phyloP scores from a whole-genome alignment of 2,329 filamentous ascomycete species.

The Cercospora beticola region DNA sequence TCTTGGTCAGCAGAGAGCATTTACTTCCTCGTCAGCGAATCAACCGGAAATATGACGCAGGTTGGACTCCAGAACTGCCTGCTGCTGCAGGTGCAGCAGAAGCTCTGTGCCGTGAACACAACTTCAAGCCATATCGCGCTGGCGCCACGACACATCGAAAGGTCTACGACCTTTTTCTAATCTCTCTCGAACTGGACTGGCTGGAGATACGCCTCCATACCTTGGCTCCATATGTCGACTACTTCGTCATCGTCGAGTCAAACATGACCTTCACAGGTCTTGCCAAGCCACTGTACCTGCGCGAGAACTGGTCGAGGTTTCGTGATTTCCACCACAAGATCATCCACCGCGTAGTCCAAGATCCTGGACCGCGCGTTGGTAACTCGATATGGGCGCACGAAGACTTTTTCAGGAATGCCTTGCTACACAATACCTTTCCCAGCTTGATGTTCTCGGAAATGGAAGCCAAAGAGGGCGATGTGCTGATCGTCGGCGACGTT shows the following conservation, averaged over 20 bases:
- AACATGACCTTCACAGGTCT: constrained; percentile 58
- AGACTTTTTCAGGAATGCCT: constrained; percentile 56
- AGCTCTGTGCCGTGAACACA: neutral
- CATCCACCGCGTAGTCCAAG: constrained; percentile 56
- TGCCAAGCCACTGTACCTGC: constrained; percentile 56
- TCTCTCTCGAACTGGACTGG: constrained; percentile 65
- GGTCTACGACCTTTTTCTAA: constrained; percentile 62
- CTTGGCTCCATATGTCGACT: constrained; percentile 60
- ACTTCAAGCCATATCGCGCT: neutral
- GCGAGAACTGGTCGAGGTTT: constrained; percentile 55
- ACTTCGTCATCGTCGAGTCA: constrained; percentile 64
- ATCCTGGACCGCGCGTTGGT: constrained; percentile 45
- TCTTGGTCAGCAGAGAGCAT: neutral
- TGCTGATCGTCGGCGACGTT: constrained; percentile 60
- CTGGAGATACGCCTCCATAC: constrained; percentile 63
- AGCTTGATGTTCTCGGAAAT: constrained; percentile 44
- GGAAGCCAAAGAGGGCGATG: constrained; percentile 51
- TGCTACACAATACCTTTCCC: constrained; percentile 59
- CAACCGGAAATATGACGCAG: neutral
- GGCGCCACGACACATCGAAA: constrained; percentile 42
- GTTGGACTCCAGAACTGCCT: neutral
- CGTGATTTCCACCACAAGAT: constrained; percentile 58
- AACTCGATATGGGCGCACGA: constrained; percentile 53
- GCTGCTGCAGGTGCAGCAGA: neutral
- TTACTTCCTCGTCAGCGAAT: neutral